Conservation (phyloP, 2,329 filamentous ascomycete genomes). For the Fusarium metavorans region DNA sequence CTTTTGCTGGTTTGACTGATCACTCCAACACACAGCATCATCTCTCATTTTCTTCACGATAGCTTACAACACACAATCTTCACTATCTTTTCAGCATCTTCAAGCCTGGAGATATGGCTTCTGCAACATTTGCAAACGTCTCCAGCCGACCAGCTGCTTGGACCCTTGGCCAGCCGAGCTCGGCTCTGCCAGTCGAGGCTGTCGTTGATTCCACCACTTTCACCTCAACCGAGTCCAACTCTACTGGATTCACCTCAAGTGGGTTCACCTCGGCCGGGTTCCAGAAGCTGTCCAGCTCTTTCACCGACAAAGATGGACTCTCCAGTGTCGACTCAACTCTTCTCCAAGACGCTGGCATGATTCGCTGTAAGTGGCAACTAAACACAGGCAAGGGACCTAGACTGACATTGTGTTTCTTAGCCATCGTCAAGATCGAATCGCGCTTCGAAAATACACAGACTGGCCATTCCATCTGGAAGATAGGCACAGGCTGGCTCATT, state of each 20-base stretch:
- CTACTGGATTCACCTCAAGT: background rate
- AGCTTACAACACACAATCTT: background rate
- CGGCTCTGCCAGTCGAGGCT: background rate
- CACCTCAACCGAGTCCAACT: background rate
- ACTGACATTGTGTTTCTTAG: background rate
- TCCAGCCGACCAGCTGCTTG: slow-evolving; percentile 16
- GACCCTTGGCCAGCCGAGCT: slow-evolving; percentile 20
- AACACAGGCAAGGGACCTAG: too few relatives aligned
- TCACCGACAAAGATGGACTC: background rate
- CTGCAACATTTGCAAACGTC: background rate
- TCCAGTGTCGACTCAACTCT: background rate
- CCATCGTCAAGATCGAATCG: slow-evolving; percentile 33
- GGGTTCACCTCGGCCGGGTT: background rate
- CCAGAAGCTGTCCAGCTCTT: background rate
- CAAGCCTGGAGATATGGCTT: background rate
- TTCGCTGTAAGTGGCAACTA: slow-evolving; percentile 11
- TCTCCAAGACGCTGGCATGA: background rate
- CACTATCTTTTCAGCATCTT: background rate
- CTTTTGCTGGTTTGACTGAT: background rate
- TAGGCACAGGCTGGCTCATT: slow-evolving; percentile 29
- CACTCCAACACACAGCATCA: background rate
- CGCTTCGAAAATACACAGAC: slow-evolving; percentile 19
- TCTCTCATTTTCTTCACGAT: background rate
- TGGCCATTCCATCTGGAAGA: slow-evolving; percentile 29
- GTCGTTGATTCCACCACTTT: background rate